Evolutionary conservation across 345 rosid species (phyloP).

Genomic region (Chamaenerion angustifolium): DNA sequence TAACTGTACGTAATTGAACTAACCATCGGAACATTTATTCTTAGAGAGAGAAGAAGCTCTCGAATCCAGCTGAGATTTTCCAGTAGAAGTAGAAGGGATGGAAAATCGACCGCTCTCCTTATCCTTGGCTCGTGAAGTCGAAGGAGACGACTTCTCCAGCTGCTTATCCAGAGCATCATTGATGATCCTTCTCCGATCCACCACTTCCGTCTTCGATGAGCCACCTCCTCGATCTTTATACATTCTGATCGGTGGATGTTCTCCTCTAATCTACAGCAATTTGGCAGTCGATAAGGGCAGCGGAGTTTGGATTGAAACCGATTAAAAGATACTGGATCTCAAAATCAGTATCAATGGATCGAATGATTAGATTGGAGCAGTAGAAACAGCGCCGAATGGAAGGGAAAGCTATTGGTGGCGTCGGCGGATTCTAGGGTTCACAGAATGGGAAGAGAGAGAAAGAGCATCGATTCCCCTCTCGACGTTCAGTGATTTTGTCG

Average conservation of each 20-base stretch:
- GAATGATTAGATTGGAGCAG: too few relatives aligned
- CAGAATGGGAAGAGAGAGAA: too few relatives aligned
- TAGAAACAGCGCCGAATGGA: too few relatives aligned
- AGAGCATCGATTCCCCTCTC: too few relatives aligned
- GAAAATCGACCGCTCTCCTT: slow-evolving; percentile 51
- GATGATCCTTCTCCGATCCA: slow-evolving; percentile 77
- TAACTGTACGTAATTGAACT: slow-evolving; percentile 2
- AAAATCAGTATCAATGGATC: too few relatives aligned
- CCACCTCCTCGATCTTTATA: slow-evolving; percentile 60
- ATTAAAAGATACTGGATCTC: too few relatives aligned
- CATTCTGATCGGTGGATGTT: slow-evolving; percentile 15
- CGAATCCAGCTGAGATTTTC: slow-evolving; percentile 55
- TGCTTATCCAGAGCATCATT: slow-evolving; percentile 87
- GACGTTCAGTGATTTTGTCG: too few relatives aligned
- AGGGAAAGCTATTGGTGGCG: too few relatives aligned
- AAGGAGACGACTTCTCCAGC: slow-evolving; percentile 77
- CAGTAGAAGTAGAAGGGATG: slow-evolving; percentile 61
- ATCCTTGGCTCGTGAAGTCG: slow-evolving; percentile 55
- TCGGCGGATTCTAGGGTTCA: too few relatives aligned
- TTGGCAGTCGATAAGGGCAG: too few relatives aligned
- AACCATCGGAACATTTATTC: slow-evolving; percentile 57
- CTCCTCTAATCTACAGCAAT: too few relatives aligned
- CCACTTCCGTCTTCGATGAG: slow-evolving; percentile 65
- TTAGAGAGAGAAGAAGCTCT: slow-evolving; percentile 36
- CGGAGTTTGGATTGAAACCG: too few relatives aligned